Base-by-base conservation (phyloP, 805 yeast genomes). In the Candida glaebosa region DNA sequence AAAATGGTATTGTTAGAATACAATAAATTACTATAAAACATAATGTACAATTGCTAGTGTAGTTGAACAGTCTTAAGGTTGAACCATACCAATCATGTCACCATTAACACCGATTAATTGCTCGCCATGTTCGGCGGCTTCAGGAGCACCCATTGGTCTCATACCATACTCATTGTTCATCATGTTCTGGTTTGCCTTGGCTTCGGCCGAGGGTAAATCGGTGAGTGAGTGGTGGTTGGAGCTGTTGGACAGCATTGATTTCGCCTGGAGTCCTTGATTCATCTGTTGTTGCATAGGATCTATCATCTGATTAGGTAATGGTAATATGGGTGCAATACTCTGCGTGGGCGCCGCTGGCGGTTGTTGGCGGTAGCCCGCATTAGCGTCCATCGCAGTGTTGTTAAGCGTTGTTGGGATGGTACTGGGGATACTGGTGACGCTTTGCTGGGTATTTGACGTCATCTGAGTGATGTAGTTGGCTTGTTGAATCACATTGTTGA, bases 401-500 rank as follows among this genome's bases (percentile, higher is more conserved):
- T 60, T 53, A 35, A 65, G 47, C n/a, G 68, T 63, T 10, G 72
- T 65, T 3, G 73, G 73, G 5, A 68, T 58, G 4, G 71, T 65
- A 39, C 65, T 60, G 18, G 73, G 71, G 26, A 65, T 58, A 6
- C 70, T 51, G 6, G 61, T 49, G 22, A 51, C 47, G 42, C 54
- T 57, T 4, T 46, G 43, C 25, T 48, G 60, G 5, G 48, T 42
- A 15, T 53, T 52, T 14, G 55, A 56, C 4, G 61, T 55, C 2
- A 58, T 42, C 39, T 57, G 63, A 0, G 63, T 57, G 3, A 60
- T 50, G 32, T 49, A 63, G 31, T 57, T 58, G 1, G 65, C 48
- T 37, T 58, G 71, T 31, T 58, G 63, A 17, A 78, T 47, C 1
- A 77, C 47, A n/a, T 67, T 57, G 49, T 70, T 69, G 42, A 77